A percentile compares a stretch with the other conserved stretches of the same genome.
Conservation (phyloP, 2,329 filamentous ascomycete genomes). For the Penicillium brevicompactum region DNA sequence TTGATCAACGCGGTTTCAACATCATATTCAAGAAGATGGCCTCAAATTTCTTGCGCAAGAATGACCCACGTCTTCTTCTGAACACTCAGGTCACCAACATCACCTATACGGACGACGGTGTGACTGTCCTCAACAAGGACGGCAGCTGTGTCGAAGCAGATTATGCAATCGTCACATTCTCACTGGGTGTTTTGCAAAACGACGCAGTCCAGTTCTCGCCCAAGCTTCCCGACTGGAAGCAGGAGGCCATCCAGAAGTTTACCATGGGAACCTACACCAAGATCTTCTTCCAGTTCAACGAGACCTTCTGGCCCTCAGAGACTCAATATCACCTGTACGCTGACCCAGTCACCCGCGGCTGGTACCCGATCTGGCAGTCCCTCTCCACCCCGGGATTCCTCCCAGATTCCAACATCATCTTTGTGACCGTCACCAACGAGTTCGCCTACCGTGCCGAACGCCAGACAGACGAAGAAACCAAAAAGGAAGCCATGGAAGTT, state of each 20-base stretch:
- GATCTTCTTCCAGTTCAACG: slow-evolving; percentile 69
- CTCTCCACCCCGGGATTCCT: slow-evolving; percentile 61
- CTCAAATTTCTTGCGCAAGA: slow-evolving; percentile 55
- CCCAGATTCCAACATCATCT: slow-evolving; percentile 64
- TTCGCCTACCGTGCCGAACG: slow-evolving; percentile 62
- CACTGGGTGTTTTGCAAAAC: slow-evolving; percentile 67
- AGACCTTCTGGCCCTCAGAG: slow-evolving; percentile 64
- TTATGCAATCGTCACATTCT: slow-evolving; percentile 69
- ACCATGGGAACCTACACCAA: slow-evolving; percentile 74
- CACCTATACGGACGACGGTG: slow-evolving; percentile 54
- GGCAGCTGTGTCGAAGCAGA: slow-evolving; percentile 61
- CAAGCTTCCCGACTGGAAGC: slow-evolving; percentile 64
- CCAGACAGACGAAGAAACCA: slow-evolving; percentile 61
- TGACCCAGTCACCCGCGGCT: slow-evolving; percentile 50
- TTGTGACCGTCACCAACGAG: slow-evolving; percentile 62
- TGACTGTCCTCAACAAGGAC: slow-evolving; percentile 56
- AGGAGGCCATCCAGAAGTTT: slow-evolving; percentile 64
- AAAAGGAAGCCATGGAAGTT: slow-evolving; percentile 59
- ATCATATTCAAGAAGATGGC: slow-evolving; percentile 60
- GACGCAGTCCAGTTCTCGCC: slow-evolving; percentile 62
- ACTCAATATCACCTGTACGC: slow-evolving; percentile 60
- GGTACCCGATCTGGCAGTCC: slow-evolving; percentile 67
- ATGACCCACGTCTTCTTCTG: slow-evolving; percentile 61
- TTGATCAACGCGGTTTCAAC: slow-evolving; percentile 64
- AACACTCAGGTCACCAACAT: slow-evolving; percentile 61